Evolutionary conservation across 768 basidiomycete species (phyloP), one percentile per base, ranked within the genome.

Genomic region (Termitomyces sp.): DNA sequence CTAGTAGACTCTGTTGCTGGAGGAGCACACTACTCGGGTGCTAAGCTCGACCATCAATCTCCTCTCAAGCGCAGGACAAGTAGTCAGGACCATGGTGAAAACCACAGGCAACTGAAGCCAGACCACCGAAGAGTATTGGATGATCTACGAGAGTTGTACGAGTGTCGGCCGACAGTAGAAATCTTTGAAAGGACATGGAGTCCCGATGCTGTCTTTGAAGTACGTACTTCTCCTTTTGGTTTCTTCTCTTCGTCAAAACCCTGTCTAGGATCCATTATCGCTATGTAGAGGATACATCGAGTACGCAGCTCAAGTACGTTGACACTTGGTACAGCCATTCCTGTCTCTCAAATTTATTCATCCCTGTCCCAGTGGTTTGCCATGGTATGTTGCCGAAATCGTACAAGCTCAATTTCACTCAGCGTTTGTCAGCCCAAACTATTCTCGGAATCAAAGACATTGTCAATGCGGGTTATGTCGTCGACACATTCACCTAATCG

Each of bases 1-100:
- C 71, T 88, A 9, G 75, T 86, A 39, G 79, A 82, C 64, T 85
- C 85, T 0, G 82, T 85, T 4, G 84, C 84, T 1, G 81, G 84
- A 45, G 87, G 79, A 16, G 84, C 87, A 0, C 87, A 88, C 65
- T 89, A 87, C 66, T 81, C 84, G 5, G 86, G 86, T 6, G 76
- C 74, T 22, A 74, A 73, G 56, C 71, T 83, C 7, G 78, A 81
- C 62, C 64, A 71, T 12, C 73, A 76, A 28, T 49, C 68, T 5
- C 59, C 63, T 2, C 46, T 76, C 28, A 77, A 74, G 54, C 79
- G 73, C 49, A 68, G 81, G 57, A 71, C 76, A 57, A 74, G 71
- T 55, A 79, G 75, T 59, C 71, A 71, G 57, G 76, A 74, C 35
- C 65, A 67, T 9, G 67, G 65, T 7, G 70, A 76, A 16, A 67